Percentiles rank a stretch among this genome's conserved stretches.
Conservation (phyloP, 352 stramenopile species). For the Globisporangium paroecandrum region DNA sequence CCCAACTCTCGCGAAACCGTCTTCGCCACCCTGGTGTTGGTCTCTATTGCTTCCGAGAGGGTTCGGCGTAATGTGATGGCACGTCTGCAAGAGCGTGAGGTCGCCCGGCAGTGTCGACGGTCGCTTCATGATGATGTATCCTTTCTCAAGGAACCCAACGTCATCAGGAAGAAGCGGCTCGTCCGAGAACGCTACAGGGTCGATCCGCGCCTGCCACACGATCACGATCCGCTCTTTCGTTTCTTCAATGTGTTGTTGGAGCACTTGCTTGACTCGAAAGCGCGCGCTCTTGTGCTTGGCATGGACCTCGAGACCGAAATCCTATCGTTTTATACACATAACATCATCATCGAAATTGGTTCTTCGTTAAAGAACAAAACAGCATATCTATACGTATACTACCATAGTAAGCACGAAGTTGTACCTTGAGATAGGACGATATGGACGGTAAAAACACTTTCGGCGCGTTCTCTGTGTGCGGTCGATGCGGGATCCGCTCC, state of each 20-base stretch:
- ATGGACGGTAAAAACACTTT: conserved; percentile 16
- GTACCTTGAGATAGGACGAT: conserved; percentile 16
- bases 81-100: conserved; percentile 22
- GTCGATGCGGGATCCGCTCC: conserved; percentile 23
- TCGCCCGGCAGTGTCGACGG: not conserved
- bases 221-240: conserved; percentile 36
- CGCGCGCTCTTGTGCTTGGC: conserved; percentile 29
- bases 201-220: conserved; percentile 35
- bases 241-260: conserved; percentile 25
- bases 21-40: not conserved
- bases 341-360: not conserved
- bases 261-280: conserved; percentile 39
- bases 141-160: conserved; percentile 35
- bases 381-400: too few relatives aligned
- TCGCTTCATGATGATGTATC: conserved; percentile 36
- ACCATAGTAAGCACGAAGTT: not conserved
- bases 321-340: conserved; percentile 4
- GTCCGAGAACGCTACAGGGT: conserved; percentile 43
- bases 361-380: not conserved
- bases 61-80: conserved; percentile 22
- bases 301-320: conserved; percentile 38
- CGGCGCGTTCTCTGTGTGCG: conserved; percentile 31
- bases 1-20: conserved; percentile 9
- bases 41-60: not conserved
- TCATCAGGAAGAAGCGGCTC: conserved; percentile 28